Conservation (phyloP, 2,329 filamentous ascomycete species). For the Ascocoryne sarcoides region DNA sequence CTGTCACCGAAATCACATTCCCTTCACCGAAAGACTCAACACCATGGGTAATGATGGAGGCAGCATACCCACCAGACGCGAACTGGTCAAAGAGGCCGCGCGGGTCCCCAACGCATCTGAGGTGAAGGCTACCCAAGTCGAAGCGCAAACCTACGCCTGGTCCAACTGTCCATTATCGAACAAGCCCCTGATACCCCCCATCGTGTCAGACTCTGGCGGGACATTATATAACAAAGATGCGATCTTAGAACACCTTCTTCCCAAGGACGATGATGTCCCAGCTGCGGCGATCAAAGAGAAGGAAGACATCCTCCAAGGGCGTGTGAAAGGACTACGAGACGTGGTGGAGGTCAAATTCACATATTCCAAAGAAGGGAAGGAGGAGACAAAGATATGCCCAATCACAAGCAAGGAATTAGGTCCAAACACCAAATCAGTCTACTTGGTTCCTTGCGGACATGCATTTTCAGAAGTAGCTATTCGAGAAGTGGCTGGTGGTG, state of each 20-base stretch:
- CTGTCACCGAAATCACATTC: no score
- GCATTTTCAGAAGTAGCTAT: conserved; percentile 84
- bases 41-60: conserved; percentile 97
- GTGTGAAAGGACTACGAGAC: conserved; percentile 74
- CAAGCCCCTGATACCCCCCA: conserved; percentile 52
- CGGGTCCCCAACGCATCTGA: conserved; percentile 74
- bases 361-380: conserved; percentile 35
- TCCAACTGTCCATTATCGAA: conserved; percentile 79
- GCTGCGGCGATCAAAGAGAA: conserved; percentile 38
- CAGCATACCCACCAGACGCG: conserved; percentile 88
- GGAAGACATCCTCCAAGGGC: conserved; percentile 49
- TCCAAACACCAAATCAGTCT: conserved; percentile 69
- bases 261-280: conserved; percentile 41
- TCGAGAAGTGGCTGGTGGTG: conserved; percentile 62
- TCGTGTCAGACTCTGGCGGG: conserved; percentile 78
- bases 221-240: conserved; percentile 93
- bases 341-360: conserved; percentile 76
- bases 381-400: conserved; percentile 69
- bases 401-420: conserved; percentile 82
- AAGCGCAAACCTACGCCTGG: conserved; percentile 83
- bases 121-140: conserved; percentile 78
- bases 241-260: conserved; percentile 61
- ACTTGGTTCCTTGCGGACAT: conserved; percentile 90
- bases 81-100: conserved; percentile 90
- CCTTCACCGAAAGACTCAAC: no score